phyloP scores from a whole-genome alignment of 176 grass and related monocot species.

The Raddia distichophylla region DNA sequence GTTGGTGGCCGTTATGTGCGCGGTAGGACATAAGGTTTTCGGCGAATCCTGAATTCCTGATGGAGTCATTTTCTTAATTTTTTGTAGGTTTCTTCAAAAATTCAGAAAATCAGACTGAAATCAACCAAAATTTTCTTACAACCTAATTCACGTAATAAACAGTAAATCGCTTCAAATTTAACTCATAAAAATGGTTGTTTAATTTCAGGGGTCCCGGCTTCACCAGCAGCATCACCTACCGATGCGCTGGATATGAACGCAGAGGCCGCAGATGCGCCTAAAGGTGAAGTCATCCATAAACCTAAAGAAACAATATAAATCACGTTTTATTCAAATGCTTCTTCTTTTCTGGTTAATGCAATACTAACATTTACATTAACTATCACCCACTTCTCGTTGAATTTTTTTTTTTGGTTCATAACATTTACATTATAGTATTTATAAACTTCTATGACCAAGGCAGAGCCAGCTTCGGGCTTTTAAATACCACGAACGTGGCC shows the following conservation, averaged over 20 bases:
- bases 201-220: constrained; percentile 26
- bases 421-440: neutral
- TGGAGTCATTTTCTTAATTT: no score
- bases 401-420: constrained; percentile 8
- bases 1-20: no score
- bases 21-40: no score
- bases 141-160: neutral
- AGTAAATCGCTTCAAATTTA: neutral
- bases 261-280: constrained; percentile 32
- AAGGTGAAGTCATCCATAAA: constrained; percentile 42
- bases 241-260: neutral
- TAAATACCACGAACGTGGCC: no score
- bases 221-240: neutral
- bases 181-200: neutral
- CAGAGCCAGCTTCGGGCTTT: no score
- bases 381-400: neutral
- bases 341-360: constrained; percentile 22
- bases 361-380: neutral
- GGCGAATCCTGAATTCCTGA: no score
- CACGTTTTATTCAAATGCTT: constrained; percentile 20
- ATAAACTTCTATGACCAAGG: neutral
- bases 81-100: no score
- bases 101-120: no score
- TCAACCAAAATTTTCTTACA: neutral
- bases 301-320: constrained; percentile 9